Evolutionary conservation across 2,329 filamentous ascomycete species (phyloP), one percentile per base, ranked within the genome.

Genomic region (Fusarium chuoi): DNA sequence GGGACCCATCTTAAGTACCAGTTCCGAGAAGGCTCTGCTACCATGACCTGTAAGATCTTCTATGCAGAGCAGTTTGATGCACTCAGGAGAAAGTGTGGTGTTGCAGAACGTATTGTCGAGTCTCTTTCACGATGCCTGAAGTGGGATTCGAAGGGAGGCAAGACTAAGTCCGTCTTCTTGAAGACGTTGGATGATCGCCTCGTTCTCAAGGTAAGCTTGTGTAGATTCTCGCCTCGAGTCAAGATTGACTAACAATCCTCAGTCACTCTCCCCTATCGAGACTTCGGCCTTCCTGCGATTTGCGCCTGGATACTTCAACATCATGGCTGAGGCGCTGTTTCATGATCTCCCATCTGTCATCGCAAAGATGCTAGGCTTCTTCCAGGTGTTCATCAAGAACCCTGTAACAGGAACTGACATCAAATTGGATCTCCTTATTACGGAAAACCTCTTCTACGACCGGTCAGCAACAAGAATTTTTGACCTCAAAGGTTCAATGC

Each of bases 401-500:
- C 94, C 96, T 0, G 87, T 90, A 24, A 98, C 95, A 0, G 95
- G 95, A 56, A 93, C 93, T 1, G 96, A 99, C 80, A 96, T 98
- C 82, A 97, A 97, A 80, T 94, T 96, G 83, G 97, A 97, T 82
- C 88, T 99, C 60, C 87, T 99, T 9, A 89, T 99, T 24, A 99
- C 98, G 91, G 96, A 99, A 83, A 99, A 99, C 76, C 85, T 99
- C 22, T 99, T 99, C 82, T 99, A 99, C 79, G 96, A 98, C 80
- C 93, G 96, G 35, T 91, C 91, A 24, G 95, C 95, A 2, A 96
- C 94, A 36, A 91, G 96, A 46, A 95, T 95, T 54, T 96, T 99
- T 80, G 96, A 99, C 80, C 89, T 99, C 70, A 99, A 99, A 81
- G 96, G 96, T 4, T 98, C 94, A 14, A 99, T 99, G 96, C 92